Conservation (phyloP, 2,329 filamentous ascomycete species). For the Calonectria multiphialidica region DNA sequence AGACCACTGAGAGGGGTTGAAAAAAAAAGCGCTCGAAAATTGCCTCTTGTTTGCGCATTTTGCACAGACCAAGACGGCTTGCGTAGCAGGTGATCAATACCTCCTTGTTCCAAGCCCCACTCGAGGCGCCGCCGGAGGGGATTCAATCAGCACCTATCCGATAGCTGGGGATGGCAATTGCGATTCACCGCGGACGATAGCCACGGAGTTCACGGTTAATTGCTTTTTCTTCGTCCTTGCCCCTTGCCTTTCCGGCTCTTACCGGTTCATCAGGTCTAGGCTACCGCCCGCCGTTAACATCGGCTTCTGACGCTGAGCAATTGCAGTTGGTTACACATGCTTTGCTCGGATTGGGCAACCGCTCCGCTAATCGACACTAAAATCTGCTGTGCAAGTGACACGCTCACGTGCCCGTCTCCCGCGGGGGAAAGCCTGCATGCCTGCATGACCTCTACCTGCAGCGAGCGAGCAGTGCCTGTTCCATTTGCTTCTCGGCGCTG, state of each 20-base stretch:
- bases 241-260: background rate
- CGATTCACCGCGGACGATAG: background rate
- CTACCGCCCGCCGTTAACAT: background rate
- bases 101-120: conserved; percentile 18
- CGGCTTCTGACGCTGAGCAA: background rate
- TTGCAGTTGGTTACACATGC: conserved; percentile 5
- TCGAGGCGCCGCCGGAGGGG: background rate
- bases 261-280: background rate
- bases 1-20: conserved; percentile 10
- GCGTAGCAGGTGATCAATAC: conserved; percentile 21
- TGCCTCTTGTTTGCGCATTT: conserved; percentile 11
- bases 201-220: background rate
- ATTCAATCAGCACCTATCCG: background rate
- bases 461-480: conserved; percentile 12
- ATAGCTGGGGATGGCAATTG: background rate
- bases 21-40: conserved; percentile 22
- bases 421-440: conserved; percentile 24
- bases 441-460: conserved; percentile 30
- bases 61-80: conserved; percentile 9
- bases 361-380: conserved; percentile 30
- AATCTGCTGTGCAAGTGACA: conserved; percentile 33
- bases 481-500: conserved; percentile 19
- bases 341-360: conserved; percentile 22
- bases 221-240: background rate
- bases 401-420: conserved; percentile 27